Evolutionary conservation across 1,284 basidiomycete species (phyloP).

Genomic region (Amylostereum chailletii): DNA sequence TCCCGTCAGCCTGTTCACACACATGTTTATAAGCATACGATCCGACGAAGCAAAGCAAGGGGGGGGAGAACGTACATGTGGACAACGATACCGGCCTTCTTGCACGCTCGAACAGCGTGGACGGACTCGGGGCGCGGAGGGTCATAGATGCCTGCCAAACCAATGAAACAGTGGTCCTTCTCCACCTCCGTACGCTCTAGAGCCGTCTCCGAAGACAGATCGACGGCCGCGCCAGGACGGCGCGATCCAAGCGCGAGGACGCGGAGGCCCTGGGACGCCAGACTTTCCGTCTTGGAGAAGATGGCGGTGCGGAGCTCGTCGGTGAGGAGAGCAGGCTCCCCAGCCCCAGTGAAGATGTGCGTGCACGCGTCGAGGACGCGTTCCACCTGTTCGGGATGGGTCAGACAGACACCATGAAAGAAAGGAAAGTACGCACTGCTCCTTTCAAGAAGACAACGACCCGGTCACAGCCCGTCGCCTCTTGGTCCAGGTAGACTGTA

Average conservation of each 20-base stretch:
- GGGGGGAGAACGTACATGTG: slow-evolving; percentile 31
- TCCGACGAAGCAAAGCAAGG: neutral
- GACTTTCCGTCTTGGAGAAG: neutral
- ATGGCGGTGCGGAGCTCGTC: slow-evolving; percentile 31
- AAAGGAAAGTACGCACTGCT: slow-evolving; percentile 20
- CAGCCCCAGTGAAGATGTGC: slow-evolving; percentile 19
- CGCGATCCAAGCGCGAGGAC: slow-evolving; percentile 27
- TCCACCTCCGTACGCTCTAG: slow-evolving; percentile 43
- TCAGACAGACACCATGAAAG: neutral
- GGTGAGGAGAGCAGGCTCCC: slow-evolving; percentile 38
- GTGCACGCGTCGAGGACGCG: slow-evolving; percentile 46
- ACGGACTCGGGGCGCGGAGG: slow-evolving; percentile 63
- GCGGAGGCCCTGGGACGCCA: slow-evolving; percentile 47
- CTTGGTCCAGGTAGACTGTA: slow-evolving; percentile 20
- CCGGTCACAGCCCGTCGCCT: slow-evolving; percentile 17
- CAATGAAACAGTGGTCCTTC: slow-evolving; percentile 48
- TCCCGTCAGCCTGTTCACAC: slow-evolving; percentile 26
- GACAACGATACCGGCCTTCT: slow-evolving; percentile 56
- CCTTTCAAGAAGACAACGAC: slow-evolving; percentile 44
- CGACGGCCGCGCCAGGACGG: slow-evolving; percentile 4
- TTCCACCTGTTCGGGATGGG: slow-evolving; percentile 33
- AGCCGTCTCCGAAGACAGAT: neutral
- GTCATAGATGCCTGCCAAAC: slow-evolving; percentile 61
- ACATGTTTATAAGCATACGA: too few species aligned
- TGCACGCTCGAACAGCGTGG: slow-evolving; percentile 53